Evolutionary conservation across 1,284 basidiomycete species (phyloP).

Genomic region (Apiotrichum sp.): DNA sequence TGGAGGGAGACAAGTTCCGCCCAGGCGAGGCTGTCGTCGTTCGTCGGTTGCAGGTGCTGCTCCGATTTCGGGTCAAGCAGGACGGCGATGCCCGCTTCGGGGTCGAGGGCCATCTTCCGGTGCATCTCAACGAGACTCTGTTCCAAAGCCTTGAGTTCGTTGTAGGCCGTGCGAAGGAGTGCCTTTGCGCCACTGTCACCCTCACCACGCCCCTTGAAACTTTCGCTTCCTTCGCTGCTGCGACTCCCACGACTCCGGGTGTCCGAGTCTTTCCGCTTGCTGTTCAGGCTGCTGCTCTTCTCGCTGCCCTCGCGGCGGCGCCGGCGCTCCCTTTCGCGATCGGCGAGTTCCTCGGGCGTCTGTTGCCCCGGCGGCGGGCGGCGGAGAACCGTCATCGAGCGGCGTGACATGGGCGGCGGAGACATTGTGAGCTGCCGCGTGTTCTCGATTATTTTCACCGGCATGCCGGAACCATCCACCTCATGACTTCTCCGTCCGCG

Average conservation of each 20-base stretch:
- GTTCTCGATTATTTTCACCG: neutral
- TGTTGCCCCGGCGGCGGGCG: constrained; percentile 15
- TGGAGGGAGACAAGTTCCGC: constrained; percentile 44
- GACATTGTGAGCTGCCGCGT: neutral
- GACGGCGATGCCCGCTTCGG: constrained; percentile 34
- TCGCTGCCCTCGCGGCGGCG: constrained; percentile 45
- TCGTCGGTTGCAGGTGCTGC: constrained; percentile 10
- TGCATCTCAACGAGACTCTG: constrained; percentile 46
- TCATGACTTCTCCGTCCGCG: too few species aligned
- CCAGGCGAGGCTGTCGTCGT: constrained; percentile 37
- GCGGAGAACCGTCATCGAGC: constrained; percentile 9
- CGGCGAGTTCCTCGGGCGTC: constrained; percentile 41
- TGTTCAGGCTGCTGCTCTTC: constrained; percentile 25
- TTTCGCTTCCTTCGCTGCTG: constrained; percentile 48
- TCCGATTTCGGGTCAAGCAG: constrained; percentile 21
- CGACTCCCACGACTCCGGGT: constrained; percentile 38
- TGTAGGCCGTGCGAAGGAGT: constrained; percentile 43
- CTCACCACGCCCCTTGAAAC: constrained; percentile 45
- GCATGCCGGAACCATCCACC: too few species aligned
- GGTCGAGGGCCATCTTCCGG: constrained; percentile 42
- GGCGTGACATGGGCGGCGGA: neutral
- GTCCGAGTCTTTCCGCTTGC: constrained; percentile 30
- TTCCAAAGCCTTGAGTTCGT: constrained; percentile 44
- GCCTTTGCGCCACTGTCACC: constrained; percentile 47
- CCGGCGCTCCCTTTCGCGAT: constrained; percentile 42